Evolutionary conservation across 2,329 filamentous ascomycete species (phyloP), one percentile per base, ranked within the genome.

Genomic region (Talaromyces sp.): DNA sequence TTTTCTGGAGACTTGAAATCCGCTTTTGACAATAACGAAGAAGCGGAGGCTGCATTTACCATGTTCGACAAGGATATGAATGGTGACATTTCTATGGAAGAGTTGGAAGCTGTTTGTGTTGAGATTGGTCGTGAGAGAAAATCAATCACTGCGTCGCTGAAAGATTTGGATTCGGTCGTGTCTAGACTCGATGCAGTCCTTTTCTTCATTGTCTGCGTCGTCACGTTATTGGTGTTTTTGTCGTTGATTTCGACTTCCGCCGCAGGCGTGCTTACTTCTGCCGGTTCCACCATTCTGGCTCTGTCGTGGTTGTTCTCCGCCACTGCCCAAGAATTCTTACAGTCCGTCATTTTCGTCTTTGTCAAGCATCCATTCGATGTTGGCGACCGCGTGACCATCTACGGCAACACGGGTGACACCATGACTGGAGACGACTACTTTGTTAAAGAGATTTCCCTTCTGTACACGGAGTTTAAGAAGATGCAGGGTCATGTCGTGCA

Each of bases 401-500:
- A 97, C 71, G 93, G 93, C 60, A 96, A 92, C 69, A 92, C 92
- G 0, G 93, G 93, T 65, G 83, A 87, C n/a, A 74, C 83, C 16
- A 83, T 92, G 71, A 85, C 84, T 39, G 93, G 93, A 52, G 93
- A 97, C 69, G 93, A 97, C 70, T 98, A 96, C 77, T 97, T 96
- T 67, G 93, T 98, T 60, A 96, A 96, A 61, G 91, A 96, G 72
- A 96, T 98, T 61, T 90, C 92, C 1, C 83, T 98, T 1, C 83
- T 97, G 16, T 98, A 95, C 74, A 98, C 93, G 14, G 93, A 97
- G 72, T 97, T 97, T 81, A 97, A 97, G 83, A 97, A 97, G 81
- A 93, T 97, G 90, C 89, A 97, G 76, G 93, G 93, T 1, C 93
- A 97, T 70, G 89, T 97, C 25, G 93, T 98, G 0, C 93, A 97